phyloP scores from a whole-genome alignment of 495 filamentous ascomycete species.

The Schizothecium vesticola region DNA sequence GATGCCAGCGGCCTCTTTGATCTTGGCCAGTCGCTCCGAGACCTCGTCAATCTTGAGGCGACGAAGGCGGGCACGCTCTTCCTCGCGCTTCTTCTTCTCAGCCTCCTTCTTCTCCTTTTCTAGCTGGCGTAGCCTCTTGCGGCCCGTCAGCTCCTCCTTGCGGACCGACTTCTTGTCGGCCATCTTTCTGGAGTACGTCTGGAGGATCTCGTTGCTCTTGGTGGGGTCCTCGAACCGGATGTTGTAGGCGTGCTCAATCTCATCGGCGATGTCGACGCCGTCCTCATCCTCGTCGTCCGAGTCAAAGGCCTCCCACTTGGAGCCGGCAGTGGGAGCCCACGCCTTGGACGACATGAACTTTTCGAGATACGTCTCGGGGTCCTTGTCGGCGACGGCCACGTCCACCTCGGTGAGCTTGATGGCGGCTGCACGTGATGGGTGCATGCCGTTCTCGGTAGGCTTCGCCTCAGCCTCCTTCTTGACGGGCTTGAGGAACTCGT shows the following conservation, averaged over 20 bases:
- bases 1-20: constrained; percentile 82
- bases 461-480: constrained; percentile 35
- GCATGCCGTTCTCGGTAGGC: constrained; percentile 28
- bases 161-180: constrained; percentile 75
- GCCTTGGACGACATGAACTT: constrained; percentile 87
- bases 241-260: constrained; percentile 92
- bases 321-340: constrained; percentile 64
- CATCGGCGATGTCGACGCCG: constrained; percentile 66
- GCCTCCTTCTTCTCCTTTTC: constrained; percentile 72
- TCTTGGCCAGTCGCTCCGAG: constrained; percentile 71
- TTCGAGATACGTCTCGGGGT: constrained; percentile 83
- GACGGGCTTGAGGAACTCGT: constrained; percentile 65
- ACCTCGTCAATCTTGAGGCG: constrained; percentile 85
- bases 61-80: constrained; percentile 75
- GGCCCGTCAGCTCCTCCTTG: constrained; percentile 67
- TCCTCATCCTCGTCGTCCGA: constrained; percentile 89
- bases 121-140: constrained; percentile 70
- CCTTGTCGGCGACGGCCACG: constrained; percentile 74
- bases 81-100: constrained; percentile 67
- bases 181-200: constrained; percentile 81
- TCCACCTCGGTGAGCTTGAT: constrained; percentile 53
- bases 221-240: constrained; percentile 89
- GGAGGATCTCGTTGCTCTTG: constrained; percentile 74
- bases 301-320: constrained; percentile 69
- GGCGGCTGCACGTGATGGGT: constrained; percentile 43